Conservation (phyloP, 805 yeast species). For the Saturnispora galanensis region DNA sequence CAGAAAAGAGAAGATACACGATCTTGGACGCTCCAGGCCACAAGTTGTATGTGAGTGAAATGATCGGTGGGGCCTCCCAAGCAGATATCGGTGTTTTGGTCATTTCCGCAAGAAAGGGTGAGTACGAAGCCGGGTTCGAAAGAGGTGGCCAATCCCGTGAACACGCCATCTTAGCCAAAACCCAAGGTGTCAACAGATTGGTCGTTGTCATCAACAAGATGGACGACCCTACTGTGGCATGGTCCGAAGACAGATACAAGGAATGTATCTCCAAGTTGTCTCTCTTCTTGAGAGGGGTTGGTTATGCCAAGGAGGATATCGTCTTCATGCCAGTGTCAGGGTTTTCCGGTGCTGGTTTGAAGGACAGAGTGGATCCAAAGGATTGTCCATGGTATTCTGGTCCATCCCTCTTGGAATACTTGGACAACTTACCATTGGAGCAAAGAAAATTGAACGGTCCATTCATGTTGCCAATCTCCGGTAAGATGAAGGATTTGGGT, state of each 20-base stretch:
- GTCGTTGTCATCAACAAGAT: slow-evolving; percentile 94
- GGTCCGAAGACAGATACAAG: slow-evolving; percentile 94
- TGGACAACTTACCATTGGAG: slow-evolving; percentile 72
- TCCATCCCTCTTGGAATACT: slow-evolving; percentile 81
- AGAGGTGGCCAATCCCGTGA: slow-evolving; percentile 99
- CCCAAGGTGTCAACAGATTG: slow-evolving; percentile 94
- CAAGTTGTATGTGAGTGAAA: slow-evolving; percentile 95
- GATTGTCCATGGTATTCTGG: slow-evolving; percentile 92
- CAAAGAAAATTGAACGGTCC: slow-evolving; percentile 89
- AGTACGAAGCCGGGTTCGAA: slow-evolving; percentile 98
- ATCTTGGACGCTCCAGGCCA: slow-evolving; percentile 99
- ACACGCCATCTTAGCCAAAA: slow-evolving; percentile 94
- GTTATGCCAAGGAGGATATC: slow-evolving; percentile 83
- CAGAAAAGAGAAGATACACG: slow-evolving; percentile 95
- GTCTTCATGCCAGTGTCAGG: slow-evolving; percentile 97
- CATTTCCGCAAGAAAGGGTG: slow-evolving; percentile 97
- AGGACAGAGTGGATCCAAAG: slow-evolving; percentile 63
- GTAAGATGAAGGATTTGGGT: slow-evolving; percentile 95
- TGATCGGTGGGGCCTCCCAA: slow-evolving; percentile 99
- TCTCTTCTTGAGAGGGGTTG: slow-evolving; percentile 73
- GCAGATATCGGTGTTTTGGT: slow-evolving; percentile 98
- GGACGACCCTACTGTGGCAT: slow-evolving; percentile 95
- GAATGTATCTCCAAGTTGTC: slow-evolving; percentile 86
- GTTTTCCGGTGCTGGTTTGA: slow-evolving; percentile 92
- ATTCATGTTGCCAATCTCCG: slow-evolving; percentile 92